These are phyloP conservation scores for Brassica juncea DNA, from an alignment of 345 rosid species.

Conservation along the genomic window DNA sequence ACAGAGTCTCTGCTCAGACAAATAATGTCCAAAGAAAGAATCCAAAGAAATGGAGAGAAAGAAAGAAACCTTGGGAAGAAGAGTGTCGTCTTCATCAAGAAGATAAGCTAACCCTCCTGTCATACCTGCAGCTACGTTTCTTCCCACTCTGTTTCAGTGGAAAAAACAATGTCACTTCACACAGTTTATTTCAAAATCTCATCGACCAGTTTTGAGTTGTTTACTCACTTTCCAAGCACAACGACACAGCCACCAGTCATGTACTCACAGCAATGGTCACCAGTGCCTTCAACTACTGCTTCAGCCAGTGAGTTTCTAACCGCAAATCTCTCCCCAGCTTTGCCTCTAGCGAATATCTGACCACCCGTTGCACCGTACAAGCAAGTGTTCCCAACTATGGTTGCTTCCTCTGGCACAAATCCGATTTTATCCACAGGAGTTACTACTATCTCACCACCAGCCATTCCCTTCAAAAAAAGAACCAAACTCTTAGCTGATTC, in stretches of 20 bases:
- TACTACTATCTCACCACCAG: conserved; percentile 95
- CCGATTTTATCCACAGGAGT: conserved; percentile 76
- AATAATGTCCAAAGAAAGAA: conserved; percentile 5
- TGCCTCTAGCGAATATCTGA: conserved; percentile 90
- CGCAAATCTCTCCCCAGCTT: conserved; percentile 98
- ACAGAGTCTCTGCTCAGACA: not conserved
- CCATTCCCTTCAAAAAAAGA: conserved; percentile 74
- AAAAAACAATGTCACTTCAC: not conserved
- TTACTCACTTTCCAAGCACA: conserved; percentile 91
- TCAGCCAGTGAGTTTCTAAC: conserved; percentile 96
- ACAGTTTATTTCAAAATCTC: not conserved
- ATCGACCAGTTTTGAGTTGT: not conserved
- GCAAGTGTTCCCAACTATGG: conserved; percentile 96
- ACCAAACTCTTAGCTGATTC: conserved; percentile 6
- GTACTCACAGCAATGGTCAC: conserved; percentile 97
- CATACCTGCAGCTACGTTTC: conserved; percentile 99
- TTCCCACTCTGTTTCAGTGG: conserved; percentile 70
- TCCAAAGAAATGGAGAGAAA: conserved; percentile 6
- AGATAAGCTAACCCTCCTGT: conserved; percentile 96
- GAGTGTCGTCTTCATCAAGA: conserved; percentile 85
- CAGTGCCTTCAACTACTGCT: conserved; percentile 99
- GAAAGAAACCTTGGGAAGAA: conserved; percentile 76
- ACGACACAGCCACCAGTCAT: conserved; percentile 99
- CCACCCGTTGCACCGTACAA: conserved; percentile 99
- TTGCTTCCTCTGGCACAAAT: conserved; percentile 86